These are phyloP conservation scores for Fusarium papillatum DNA, from an alignment of 2,329 filamentous ascomycete genomes.

Conservation along the genomic window DNA sequence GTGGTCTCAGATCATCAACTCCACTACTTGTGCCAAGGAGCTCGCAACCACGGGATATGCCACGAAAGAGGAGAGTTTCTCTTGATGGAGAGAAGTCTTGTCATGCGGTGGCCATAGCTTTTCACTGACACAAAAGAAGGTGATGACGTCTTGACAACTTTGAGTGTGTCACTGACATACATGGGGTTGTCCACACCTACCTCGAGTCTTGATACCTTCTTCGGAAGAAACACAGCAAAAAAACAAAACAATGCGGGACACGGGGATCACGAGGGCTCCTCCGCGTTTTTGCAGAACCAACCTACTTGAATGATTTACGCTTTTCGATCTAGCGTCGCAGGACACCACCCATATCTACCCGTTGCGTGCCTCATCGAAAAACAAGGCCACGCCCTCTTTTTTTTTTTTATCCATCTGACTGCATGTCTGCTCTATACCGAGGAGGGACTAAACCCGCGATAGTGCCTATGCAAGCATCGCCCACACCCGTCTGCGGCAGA, in stretches of 20 bases:
- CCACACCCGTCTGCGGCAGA: neutral
- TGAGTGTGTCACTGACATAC: conserved; percentile 3
- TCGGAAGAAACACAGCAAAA: conserved; percentile 14
- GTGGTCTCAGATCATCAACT: neutral
- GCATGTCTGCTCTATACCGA: conserved; percentile 15
- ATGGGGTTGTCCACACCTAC: neutral
- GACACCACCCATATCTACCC: conserved; percentile 8
- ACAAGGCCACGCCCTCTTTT: neutral
- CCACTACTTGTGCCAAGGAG: neutral
- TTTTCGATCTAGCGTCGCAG: neutral
- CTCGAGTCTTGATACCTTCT: conserved; percentile 40
- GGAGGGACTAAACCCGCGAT: conserved; percentile 9
- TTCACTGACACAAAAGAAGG: neutral
- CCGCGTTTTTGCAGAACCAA: neutral
- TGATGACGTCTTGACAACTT: conserved; percentile 20
- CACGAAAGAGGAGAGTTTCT: neutral
- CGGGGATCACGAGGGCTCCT: conserved; percentile 17
- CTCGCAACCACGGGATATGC: neutral
- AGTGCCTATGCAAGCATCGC: conserved; percentile 2
- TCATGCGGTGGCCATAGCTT: conserved; percentile 24
- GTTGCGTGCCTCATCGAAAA: conserved; percentile 32
- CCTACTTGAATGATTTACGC: neutral
- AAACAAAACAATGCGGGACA: neutral
- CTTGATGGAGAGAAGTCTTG: neutral
- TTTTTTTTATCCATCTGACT: conserved; percentile 33